Conservation (phyloP, 257 asterid species). For the Solanum pennellii region DNA sequence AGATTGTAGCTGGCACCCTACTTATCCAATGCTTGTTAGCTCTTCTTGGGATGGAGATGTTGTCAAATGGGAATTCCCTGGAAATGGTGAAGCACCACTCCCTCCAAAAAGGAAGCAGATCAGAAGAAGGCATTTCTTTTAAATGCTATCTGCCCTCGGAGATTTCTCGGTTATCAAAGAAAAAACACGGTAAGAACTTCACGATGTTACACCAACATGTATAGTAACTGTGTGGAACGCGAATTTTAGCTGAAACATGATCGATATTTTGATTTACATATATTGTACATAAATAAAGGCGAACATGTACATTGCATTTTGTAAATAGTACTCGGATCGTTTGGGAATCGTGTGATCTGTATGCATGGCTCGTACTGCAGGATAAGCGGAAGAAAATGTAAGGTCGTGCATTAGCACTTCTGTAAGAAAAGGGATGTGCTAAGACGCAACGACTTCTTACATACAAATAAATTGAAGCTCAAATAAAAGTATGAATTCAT, state of each 20-base stretch:
- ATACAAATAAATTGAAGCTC: not conserved
- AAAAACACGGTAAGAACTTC: not conserved
- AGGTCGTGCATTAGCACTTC: not conserved
- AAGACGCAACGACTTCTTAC: not conserved
- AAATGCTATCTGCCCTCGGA: not conserved
- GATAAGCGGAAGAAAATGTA: not conserved
- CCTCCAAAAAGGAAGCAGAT: not conserved
- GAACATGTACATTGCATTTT: not conserved
- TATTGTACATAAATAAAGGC: not conserved
- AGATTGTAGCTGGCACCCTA: slow-evolving; percentile 65
- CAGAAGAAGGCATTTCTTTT: not conserved
- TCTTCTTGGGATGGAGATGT: slow-evolving; percentile 82
- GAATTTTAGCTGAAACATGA: not conserved
- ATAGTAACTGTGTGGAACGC: not conserved
- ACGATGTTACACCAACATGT: not conserved
- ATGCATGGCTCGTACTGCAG: not conserved
- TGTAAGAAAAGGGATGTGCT: not conserved
- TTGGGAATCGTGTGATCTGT: not conserved
- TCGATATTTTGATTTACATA: not conserved
- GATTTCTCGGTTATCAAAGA: not conserved
- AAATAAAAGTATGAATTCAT: not conserved
- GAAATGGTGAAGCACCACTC: slow-evolving; percentile 21
- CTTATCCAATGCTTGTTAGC: slow-evolving; percentile 58
- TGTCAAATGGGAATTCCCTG: slow-evolving; percentile 70
- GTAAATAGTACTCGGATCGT: not conserved